phyloP scores from a whole-genome alignment of 2,329 filamentous ascomycete genomes.

The Beauveria medogensis region DNA sequence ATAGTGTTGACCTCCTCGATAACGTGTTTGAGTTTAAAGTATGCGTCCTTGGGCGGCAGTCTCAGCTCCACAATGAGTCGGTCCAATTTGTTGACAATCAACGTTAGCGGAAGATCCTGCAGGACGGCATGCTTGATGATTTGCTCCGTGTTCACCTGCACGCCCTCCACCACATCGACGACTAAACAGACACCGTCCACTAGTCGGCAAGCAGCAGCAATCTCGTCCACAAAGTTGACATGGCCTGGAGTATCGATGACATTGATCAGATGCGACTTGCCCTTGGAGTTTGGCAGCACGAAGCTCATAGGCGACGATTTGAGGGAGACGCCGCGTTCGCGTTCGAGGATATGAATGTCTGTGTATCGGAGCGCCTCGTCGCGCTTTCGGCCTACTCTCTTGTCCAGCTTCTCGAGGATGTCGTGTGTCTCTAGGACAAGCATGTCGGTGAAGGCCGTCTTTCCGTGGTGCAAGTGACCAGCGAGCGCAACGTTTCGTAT shows the following conservation, averaged over 20 bases:
- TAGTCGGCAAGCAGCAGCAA: slow-evolving; percentile 77
- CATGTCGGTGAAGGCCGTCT: slow-evolving; percentile 98
- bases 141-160: slow-evolving; percentile 96
- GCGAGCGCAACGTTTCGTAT: slow-evolving; percentile 87
- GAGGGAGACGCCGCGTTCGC: slow-evolving; percentile 82
- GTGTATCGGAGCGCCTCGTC: slow-evolving; percentile 94
- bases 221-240: slow-evolving; percentile 97
- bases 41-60: slow-evolving; percentile 87
- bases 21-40: slow-evolving; percentile 99
- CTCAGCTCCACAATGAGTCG: slow-evolving; percentile 89
- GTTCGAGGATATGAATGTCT: slow-evolving; percentile 81
- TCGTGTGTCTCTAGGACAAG: slow-evolving; percentile 92
- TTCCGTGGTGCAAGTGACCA: slow-evolving; percentile 92
- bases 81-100: slow-evolving; percentile 97
- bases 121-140: slow-evolving; percentile 93
- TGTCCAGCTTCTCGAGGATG: slow-evolving; percentile 68
- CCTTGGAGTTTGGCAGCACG: slow-evolving; percentile 77
- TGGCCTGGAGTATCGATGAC: slow-evolving; percentile 94
- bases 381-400: slow-evolving; percentile 68
- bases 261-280: slow-evolving; percentile 93
- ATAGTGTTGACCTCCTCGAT: slow-evolving; percentile 95
- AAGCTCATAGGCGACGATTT: slow-evolving; percentile 94
- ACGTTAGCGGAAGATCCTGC: slow-evolving; percentile 77
- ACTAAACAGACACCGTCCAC: slow-evolving; percentile 89
- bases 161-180: slow-evolving; percentile 95